Evolutionary conservation across 2,329 filamentous ascomycete genomes (phyloP), one percentile per base, ranked within the genome.

Genomic region (Chrysoporthe austroafricana): DNA sequence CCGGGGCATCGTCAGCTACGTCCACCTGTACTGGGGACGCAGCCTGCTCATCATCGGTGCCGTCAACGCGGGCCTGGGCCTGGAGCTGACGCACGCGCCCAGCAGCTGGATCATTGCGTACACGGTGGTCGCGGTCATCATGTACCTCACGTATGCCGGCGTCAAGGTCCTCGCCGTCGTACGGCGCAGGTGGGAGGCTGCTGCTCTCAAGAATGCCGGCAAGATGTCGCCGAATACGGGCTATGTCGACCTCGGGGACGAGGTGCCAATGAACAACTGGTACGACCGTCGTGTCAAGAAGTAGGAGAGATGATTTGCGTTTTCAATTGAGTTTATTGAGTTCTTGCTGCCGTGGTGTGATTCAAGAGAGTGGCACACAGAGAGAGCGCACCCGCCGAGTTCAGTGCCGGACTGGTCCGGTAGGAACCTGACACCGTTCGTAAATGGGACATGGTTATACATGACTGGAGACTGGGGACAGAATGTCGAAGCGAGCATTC

Each of bases 21-120:
- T 79, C 1, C 89, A 91, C 73, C 84, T 89, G 71, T 90, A 87
- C 86, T 88, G 84, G 72, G 89, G 89, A 14, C 83, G 88, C 21
- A 72, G 79, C 1, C 75, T 90, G 56, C 85, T 91, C 70, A 66
- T 85, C 21, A 74, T 90, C 2, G 88, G 86, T 36, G 80, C 90
- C 57, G 75, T 90, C 72, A 91, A 91, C 72, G 89, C 88, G 66
- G 89, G 88, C 0, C 76, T 91, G 4, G 89, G 89, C 3, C 77
- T 91, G 39, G 70, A 83, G 70, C 78, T 89, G 18, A 80, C 85
- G 0, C 70, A 72, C 18, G 80, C 82, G 0, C 71, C 77, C 0
- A 76, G 70, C 2, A 73, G 75, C 13, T 82, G 83, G 57, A 75
- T 85, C 63, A 81, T 86, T 60, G 85, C 83, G 0, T 91, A 90